Percentiles rank a stretch among this genome's conserved stretches.
Evolutionary conservation across 176 grass and related monocot genomes (phyloP).

Genomic region (Cocos nucifera): DNA sequence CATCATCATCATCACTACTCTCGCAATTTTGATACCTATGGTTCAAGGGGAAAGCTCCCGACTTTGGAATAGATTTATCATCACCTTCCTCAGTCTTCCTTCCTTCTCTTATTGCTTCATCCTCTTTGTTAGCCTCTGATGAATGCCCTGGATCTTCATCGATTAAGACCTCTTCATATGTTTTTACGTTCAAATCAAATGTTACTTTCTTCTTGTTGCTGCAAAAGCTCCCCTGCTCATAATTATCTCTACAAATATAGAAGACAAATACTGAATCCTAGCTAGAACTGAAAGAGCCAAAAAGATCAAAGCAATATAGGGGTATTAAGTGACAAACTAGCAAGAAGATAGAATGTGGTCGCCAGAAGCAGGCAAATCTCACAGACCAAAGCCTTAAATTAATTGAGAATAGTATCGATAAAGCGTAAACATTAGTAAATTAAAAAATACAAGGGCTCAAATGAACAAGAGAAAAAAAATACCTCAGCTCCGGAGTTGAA

Average conservation of each 20-base stretch:
- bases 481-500: slow-evolving; percentile 40
- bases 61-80: slow-evolving; percentile 20
- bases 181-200: slow-evolving; percentile 84
- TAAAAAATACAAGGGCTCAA: not conserved
- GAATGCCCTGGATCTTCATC: not conserved
- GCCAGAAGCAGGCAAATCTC: slow-evolving; percentile 2
- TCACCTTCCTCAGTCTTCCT: slow-evolving; percentile 21
- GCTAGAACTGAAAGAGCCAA: not conserved
- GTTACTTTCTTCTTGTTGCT: slow-evolving; percentile 86
- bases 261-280: too few species aligned
- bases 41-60: slow-evolving; percentile 56
- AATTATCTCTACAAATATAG: slow-evolving; percentile 42
- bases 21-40: slow-evolving; percentile 74
- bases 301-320: not conserved
- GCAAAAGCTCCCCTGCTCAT: slow-evolving; percentile 39
- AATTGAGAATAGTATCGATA: not conserved
- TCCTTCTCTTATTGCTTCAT: slow-evolving; percentile 14
- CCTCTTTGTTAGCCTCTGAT: not conserved
- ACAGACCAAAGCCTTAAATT: not conserved
- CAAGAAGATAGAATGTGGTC: not conserved
- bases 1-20: slow-evolving; percentile 12
- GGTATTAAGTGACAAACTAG: not conserved
- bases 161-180: slow-evolving; percentile 30
- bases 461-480: not conserved
- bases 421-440: not conserved